phyloP scores from a whole-genome alignment of 1,284 basidiomycete genomes.

The Trichosporon sp. region DNA sequence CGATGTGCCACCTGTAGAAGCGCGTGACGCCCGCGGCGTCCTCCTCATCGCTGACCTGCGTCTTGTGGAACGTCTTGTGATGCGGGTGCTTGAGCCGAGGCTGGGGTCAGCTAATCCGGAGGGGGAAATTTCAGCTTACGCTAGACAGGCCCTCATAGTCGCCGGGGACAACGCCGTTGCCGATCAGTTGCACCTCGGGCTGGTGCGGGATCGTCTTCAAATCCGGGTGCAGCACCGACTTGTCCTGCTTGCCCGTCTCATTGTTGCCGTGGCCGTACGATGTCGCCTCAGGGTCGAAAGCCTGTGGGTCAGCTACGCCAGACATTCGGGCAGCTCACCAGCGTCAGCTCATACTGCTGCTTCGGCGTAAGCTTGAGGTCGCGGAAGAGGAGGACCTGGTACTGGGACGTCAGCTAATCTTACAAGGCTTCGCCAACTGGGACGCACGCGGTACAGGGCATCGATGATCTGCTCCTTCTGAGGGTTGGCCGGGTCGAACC shows the following conservation, averaged over 20 bases:
- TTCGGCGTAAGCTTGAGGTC: conserved; percentile 66
- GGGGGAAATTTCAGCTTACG: conserved; percentile 48
- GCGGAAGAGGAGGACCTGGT: conserved; percentile 70
- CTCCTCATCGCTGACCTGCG: conserved; percentile 72
- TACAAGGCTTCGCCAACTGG: not conserved
- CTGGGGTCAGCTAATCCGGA: conserved; percentile 18
- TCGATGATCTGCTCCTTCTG: conserved; percentile 60
- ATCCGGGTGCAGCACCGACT: conserved; percentile 75
- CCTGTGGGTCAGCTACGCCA: conserved; percentile 46
- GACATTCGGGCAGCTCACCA: conserved; percentile 53
- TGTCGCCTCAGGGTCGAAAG: conserved; percentile 67
- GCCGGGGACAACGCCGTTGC: conserved; percentile 63
- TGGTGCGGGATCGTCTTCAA: conserved; percentile 80
- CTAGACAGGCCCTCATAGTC: conserved; percentile 71
- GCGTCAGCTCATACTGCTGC: conserved; percentile 75
- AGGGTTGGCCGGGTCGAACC: conserved; percentile 57
- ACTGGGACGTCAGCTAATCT: conserved; percentile 50
- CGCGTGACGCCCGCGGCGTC: conserved; percentile 69
- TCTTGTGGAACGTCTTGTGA: conserved; percentile 75
- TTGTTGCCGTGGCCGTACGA: conserved; percentile 79
- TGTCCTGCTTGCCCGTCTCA: conserved; percentile 65
- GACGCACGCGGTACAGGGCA: conserved; percentile 55
- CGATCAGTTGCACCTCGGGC: conserved; percentile 81
- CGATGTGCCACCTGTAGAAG: conserved; percentile 92
- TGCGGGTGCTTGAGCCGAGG: conserved; percentile 65